Evolutionary conservation across 2,329 filamentous ascomycete species (phyloP).

Genomic region (Curvularia hawaiiensis): DNA sequence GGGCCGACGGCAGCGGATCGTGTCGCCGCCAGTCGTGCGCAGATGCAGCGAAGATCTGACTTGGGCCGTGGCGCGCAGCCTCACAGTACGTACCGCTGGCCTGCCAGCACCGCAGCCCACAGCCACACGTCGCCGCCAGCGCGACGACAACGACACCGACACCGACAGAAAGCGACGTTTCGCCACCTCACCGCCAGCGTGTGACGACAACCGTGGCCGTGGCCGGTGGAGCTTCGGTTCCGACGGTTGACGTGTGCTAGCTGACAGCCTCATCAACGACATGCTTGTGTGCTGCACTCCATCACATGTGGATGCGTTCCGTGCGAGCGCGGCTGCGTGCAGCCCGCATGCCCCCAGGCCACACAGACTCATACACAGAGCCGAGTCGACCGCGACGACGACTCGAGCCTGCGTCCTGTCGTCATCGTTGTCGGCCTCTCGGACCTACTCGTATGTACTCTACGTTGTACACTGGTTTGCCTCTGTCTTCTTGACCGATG

Average conservation of each 20-base stretch:
- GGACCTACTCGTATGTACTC: slow-evolving; percentile 8
- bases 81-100: not conserved
- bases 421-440: slow-evolving; percentile 16
- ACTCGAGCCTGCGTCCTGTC: slow-evolving; percentile 14
- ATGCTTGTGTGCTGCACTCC: slow-evolving; percentile 14
- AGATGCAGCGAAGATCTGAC: slow-evolving; percentile 33
- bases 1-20: slow-evolving; percentile 32
- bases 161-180: not conserved
- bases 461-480: not conserved
- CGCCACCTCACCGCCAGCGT: not conserved
- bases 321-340: slow-evolving; percentile 31
- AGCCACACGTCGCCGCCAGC: not conserved
- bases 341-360: slow-evolving; percentile 13
- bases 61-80: slow-evolving; percentile 28
- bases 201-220: slow-evolving; percentile 2
- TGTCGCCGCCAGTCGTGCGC: slow-evolving; percentile 25
- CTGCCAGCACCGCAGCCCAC: slow-evolving; percentile 10
- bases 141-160: too few relatives aligned
- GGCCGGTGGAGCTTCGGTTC: slow-evolving; percentile 19
- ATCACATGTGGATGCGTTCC: slow-evolving; percentile 20
- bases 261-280: slow-evolving; percentile 30
- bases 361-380: slow-evolving; percentile 4
- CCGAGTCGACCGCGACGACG: not conserved
- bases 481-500: slow-evolving; percentile 3
- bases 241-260: slow-evolving; percentile 12